Conservation (phyloP, 1,139 yeast genomes). For the Blastobotrys malaysiensis region DNA sequence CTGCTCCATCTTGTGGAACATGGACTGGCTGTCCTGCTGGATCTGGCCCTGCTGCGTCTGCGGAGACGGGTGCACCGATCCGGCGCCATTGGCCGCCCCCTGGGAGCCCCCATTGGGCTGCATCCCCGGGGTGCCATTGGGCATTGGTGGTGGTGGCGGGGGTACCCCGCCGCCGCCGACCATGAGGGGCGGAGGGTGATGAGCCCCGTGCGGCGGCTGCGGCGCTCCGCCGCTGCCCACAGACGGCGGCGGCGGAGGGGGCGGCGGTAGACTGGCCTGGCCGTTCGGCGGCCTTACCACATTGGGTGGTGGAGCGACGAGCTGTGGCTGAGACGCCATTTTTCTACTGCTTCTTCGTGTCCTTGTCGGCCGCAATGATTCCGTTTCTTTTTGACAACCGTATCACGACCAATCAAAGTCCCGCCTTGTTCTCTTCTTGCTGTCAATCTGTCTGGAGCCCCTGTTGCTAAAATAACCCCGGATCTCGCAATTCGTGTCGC, state of each 20-base stretch:
- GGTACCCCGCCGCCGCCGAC: neutral
- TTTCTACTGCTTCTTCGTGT: neutral
- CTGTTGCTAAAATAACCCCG: too few relatives aligned
- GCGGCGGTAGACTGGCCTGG: constrained; percentile 10
- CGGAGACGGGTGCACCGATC: neutral
- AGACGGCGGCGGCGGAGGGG: constrained; percentile 4
- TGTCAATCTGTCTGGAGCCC: neutral
- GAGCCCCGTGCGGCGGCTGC: constrained; percentile 7
- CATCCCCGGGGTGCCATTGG: neutral
- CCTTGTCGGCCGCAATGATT: too few relatives aligned
- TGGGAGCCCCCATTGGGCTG: neutral
- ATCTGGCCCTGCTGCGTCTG: constrained; percentile 27
- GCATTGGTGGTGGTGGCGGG: constrained; percentile 1
- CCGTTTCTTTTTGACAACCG: too few relatives aligned
- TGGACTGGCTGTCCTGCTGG: constrained; percentile 3
- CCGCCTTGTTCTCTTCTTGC: too few relatives aligned
- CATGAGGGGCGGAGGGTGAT: constrained; percentile 3
- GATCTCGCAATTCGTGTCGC: neutral
- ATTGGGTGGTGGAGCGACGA: constrained; percentile 8
- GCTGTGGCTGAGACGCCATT: constrained; percentile 14
- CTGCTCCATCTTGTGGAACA: constrained; percentile 38
- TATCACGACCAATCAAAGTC: too few relatives aligned
- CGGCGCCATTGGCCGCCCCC: neutral
- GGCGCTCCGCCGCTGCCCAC: constrained; percentile 1
- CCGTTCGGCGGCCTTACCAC: constrained; percentile 14